Percentiles rank a stretch among this genome's conserved stretches.
Evolutionary conservation across 169 alveolate genomes (phyloP).

Genomic region (Plasmodium knowlesi): DNA sequence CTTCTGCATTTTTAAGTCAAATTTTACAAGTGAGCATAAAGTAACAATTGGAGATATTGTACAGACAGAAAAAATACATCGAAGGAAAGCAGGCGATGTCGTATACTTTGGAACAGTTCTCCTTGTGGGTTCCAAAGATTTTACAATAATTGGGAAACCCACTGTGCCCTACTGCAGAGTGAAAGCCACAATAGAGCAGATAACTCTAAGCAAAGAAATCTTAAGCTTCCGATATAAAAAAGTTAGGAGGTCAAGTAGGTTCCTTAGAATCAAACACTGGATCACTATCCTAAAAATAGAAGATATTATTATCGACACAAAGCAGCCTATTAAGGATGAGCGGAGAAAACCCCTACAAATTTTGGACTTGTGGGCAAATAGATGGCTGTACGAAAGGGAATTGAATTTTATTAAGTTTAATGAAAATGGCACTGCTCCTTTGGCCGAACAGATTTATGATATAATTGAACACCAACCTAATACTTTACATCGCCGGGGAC

Average conservation of each 20-base stretch:
- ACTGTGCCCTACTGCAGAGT: slow-evolving; percentile 91
- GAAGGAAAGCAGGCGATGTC: slow-evolving; percentile 87
- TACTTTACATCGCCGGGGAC: slow-evolving; percentile 80
- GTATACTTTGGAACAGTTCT: slow-evolving; percentile 89
- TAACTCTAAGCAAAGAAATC: slow-evolving; percentile 89
- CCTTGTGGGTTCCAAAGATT: slow-evolving; percentile 87
- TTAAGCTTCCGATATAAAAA: slow-evolving; percentile 88
- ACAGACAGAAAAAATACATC: slow-evolving; percentile 87
- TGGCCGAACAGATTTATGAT: slow-evolving; percentile 76
- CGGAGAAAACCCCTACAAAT: slow-evolving; percentile 77
- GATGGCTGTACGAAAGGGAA: slow-evolving; percentile 90
- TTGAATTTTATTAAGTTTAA: slow-evolving; percentile 79
- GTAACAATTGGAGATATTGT: slow-evolving; percentile 90
- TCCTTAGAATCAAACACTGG: slow-evolving; percentile 89
- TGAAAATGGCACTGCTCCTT: slow-evolving; percentile 46
- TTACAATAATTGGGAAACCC: slow-evolving; percentile 92
- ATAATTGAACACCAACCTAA: slow-evolving; percentile 83
- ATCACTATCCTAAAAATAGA: slow-evolving; percentile 87
- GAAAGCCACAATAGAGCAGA: slow-evolving; percentile 89
- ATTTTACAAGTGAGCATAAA: slow-evolving; percentile 82
- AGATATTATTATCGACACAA: slow-evolving; percentile 83
- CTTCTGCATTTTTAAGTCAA: slow-evolving; percentile 84
- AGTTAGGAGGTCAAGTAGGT: slow-evolving; percentile 87
- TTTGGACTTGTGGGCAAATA: slow-evolving; percentile 90
- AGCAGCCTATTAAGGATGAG: slow-evolving; percentile 65